phyloP scores from a whole-genome alignment of 2,329 filamentous ascomycete species.

The Trichoderma polysporum region DNA sequence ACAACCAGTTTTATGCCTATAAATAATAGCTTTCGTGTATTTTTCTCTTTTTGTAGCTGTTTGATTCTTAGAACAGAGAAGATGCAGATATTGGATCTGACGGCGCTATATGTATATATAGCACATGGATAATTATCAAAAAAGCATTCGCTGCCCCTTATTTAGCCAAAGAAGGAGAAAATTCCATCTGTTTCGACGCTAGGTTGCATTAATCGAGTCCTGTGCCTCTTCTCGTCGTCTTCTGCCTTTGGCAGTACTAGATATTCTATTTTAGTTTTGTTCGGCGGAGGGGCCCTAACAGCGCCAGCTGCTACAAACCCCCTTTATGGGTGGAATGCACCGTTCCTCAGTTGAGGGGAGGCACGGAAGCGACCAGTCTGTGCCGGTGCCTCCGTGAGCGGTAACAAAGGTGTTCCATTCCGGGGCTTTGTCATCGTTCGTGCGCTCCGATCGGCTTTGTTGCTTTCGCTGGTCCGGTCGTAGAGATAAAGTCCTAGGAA shows the following conservation, averaged over 20 bases:
- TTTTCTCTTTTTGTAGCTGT: neutral
- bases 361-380: conserved; percentile 26
- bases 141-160: neutral
- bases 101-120: too few species aligned
- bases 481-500: conserved; percentile 94
- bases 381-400: conserved; percentile 52
- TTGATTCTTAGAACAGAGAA: neutral
- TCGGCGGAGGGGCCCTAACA: neutral
- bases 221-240: neutral
- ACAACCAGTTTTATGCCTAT: neutral
- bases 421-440: conserved; percentile 55
- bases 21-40: neutral
- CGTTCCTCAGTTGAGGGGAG: conserved; percentile 27
- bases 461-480: conserved; percentile 84
- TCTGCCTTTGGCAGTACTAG: neutral
- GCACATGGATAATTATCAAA: neutral
- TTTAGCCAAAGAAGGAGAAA: neutral
- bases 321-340: neutral
- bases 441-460: conserved; percentile 81
- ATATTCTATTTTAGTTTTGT: neutral
- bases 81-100: neutral
- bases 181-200: neutral
- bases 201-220: neutral
- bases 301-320: neutral
- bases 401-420: conserved; percentile 57